Percentiles rank a stretch among this genome's conserved stretches.
These are phyloP conservation scores for Colletotrichum gloeosporioides DNA, from an alignment of 2,329 filamentous ascomycete species.

Conservation along the genomic window DNA sequence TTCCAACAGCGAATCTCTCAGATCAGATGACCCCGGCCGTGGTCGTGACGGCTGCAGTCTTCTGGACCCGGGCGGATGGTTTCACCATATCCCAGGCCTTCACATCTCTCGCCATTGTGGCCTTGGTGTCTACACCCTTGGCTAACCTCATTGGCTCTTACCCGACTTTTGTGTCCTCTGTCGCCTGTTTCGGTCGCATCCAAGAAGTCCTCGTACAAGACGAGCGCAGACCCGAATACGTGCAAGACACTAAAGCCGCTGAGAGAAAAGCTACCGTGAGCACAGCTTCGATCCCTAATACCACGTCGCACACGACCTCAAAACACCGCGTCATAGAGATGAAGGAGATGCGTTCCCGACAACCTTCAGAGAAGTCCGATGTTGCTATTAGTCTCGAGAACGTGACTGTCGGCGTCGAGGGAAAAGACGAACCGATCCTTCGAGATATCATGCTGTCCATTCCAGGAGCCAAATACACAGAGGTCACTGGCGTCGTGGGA, in stretches of 20 bases:
- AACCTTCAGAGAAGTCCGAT: neutral
- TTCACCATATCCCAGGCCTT: constrained; percentile 23
- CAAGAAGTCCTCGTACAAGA: constrained; percentile 23
- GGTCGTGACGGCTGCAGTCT: constrained; percentile 12
- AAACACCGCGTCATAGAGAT: neutral
- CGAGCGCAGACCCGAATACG: neutral
- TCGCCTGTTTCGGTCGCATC: constrained; percentile 23
- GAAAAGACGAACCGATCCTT: neutral
- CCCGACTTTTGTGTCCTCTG: neutral
- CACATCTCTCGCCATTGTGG: constrained; percentile 26
- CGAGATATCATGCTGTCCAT: neutral
- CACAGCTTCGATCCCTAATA: neutral
- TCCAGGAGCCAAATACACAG: neutral
- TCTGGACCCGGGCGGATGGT: neutral
- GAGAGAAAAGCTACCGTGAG: neutral
- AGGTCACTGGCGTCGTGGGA: constrained; percentile 1
- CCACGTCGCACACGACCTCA: neutral
- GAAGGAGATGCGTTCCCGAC: neutral
- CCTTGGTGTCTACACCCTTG: constrained; percentile 22
- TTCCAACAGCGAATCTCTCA: neutral
- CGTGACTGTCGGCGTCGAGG: neutral
- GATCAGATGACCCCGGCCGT: neutral
- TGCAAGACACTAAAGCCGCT: neutral
- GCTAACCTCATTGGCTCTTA: constrained; percentile 22
- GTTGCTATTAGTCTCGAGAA: neutral